Evolutionary conservation across 2,329 filamentous ascomycete genomes (phyloP).

Genomic region (Ceratocystis harringtonii): DNA sequence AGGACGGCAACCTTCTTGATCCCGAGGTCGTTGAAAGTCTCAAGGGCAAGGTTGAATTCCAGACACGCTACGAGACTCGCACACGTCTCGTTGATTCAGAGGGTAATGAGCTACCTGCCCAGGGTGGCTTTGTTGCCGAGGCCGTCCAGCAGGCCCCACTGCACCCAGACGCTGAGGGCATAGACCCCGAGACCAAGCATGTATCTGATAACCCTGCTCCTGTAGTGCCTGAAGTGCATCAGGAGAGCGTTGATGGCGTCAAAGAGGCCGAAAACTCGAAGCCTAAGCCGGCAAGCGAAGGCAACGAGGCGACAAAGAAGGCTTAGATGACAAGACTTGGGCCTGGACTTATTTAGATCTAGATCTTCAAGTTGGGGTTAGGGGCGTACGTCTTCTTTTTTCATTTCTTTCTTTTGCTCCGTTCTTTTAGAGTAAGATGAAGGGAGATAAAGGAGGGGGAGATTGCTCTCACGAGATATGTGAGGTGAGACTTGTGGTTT

Average conservation of each 20-base stretch:
- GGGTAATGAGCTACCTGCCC: conserved; percentile 56
- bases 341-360: background rate
- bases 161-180: conserved; percentile 46
- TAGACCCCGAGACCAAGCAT: conserved; percentile 42
- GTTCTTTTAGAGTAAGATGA: background rate
- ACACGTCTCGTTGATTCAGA: conserved; percentile 67
- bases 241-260: conserved; percentile 42
- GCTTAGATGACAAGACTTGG: conserved; percentile 17
- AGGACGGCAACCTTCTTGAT: conserved; percentile 77
- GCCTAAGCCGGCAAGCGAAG: conserved; percentile 49
- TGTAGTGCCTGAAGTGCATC: conserved; percentile 25
- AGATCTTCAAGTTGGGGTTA: background rate
- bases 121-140: conserved; percentile 23
- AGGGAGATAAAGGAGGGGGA: background rate
- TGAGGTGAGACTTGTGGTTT: background rate
- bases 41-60: conserved; percentile 85
- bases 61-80: conserved; percentile 90
- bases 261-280: conserved; percentile 39
- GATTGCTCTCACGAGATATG: background rate
- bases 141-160: conserved; percentile 37
- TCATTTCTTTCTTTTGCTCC: background rate
- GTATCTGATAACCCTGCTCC: conserved; percentile 27
- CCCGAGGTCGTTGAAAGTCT: conserved; percentile 70
- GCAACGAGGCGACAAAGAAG: conserved; percentile 38
- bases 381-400: background rate